Base-by-base conservation (phyloP, 2,329 filamentous ascomycete genomes). In the Fusarium continuum region DNA sequence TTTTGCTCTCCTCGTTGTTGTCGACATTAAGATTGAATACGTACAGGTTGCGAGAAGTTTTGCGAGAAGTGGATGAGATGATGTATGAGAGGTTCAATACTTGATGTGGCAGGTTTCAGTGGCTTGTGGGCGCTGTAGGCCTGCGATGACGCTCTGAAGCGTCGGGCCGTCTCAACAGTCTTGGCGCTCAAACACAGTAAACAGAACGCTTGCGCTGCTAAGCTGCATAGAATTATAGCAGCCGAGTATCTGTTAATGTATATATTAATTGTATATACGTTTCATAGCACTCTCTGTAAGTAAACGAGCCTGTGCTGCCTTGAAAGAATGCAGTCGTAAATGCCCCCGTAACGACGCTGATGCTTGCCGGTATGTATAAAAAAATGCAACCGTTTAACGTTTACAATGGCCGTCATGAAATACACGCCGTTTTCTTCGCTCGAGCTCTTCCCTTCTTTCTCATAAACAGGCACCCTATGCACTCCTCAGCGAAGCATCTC, bases 401-500 rank as follows among this genome's bases (percentile, higher is more conserved):
- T 39, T 54, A 46, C 39, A 49, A 28, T 35, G 47, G 46, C 41
- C 10, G 20, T 32, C 28, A 44, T 43, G 41, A 48, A 65, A 19
- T 28, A 39, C 34, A 22, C 38, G 16, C 32, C 32, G 20, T 16
- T 43, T 45, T 40, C 17, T 46, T 59, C 3, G 45, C 35, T 55
- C 28, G 34, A 31, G 11, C 34, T 23, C 17, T 39, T 39, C 6
- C 6, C 43, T 34, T 52, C 26, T 22, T 25, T 6, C 4, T 38
- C 17, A 28, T 28, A 43, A 32, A 49, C 34, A 39, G 14, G 25
- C 14, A 35, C 28, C 17, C 45, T 19, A 14, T 16, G 32, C 34
- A 25, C 25, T 34, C 38, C 54, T 70, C 39, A 70, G 39, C 52
- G 57, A 26, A 70, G 60, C 67, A 72, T 67, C 51, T 77, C 75